Evolutionary conservation across 495 filamentous ascomycete genomes (phyloP).

Genomic region (Talaromyces trachyspermus): DNA sequence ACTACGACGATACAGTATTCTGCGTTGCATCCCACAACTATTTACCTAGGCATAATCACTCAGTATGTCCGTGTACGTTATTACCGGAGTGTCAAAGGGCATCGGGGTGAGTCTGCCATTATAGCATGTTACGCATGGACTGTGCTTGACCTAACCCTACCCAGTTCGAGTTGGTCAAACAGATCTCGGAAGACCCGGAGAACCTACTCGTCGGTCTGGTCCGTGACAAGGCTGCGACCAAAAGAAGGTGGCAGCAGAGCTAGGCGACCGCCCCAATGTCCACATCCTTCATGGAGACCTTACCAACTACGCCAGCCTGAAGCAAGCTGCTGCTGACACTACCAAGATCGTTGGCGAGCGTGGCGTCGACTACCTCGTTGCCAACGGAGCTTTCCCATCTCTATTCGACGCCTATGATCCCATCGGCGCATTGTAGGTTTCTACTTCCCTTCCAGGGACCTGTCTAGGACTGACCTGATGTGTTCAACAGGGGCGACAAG

Average conservation of each 20-base stretch:
- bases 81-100: slow-evolving; percentile 31
- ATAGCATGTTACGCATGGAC: background rate
- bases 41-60: too few relatives aligned
- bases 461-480: background rate
- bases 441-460: too few relatives aligned
- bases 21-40: too few relatives aligned
- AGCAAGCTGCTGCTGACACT: slow-evolving; percentile 17
- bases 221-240: slow-evolving; percentile 29
- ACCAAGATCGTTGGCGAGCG: slow-evolving; percentile 19
- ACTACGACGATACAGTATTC: too few relatives aligned
- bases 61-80: slow-evolving; percentile 28
- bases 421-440: slow-evolving; percentile 24
- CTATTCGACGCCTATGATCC: slow-evolving; percentile 17
- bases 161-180: slow-evolving; percentile 33
- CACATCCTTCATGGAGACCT: slow-evolving; percentile 42
- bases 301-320: slow-evolving; percentile 27
- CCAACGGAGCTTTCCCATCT: slow-evolving; percentile 22
- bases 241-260: slow-evolving; percentile 18
- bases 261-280: slow-evolving; percentile 29
- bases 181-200: slow-evolving; percentile 26
- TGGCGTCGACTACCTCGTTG: slow-evolving; percentile 29
- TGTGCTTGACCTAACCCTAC: background rate
- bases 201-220: slow-evolving; percentile 38
- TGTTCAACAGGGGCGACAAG: slow-evolving; percentile 16
- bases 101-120: slow-evolving; percentile 25